Evolutionary conservation across 2,329 filamentous ascomycete genomes (phyloP).

Genomic region (Scorias spongiosa): DNA sequence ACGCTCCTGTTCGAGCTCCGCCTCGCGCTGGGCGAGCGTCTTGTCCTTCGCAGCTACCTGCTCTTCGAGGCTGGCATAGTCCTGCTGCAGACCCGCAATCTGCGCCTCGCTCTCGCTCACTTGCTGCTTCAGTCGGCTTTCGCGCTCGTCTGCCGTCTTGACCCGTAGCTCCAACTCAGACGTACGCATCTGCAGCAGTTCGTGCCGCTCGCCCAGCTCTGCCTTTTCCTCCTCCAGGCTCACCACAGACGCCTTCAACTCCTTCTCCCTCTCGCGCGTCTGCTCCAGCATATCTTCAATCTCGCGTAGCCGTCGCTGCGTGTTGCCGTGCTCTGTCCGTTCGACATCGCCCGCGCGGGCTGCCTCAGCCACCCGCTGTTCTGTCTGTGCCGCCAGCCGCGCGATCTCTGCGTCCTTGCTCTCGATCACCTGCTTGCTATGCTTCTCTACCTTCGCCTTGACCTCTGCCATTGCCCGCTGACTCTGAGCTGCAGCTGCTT

Average conservation of each 20-base stretch:
- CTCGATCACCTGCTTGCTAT: neutral
- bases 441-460: conserved; percentile 12
- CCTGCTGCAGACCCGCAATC: conserved; percentile 12
- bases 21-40: neutral
- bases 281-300: conserved; percentile 2
- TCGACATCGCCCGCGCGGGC: conserved; percentile 7
- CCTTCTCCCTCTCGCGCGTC: conserved; percentile 8
- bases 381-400: too few species aligned
- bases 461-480: conserved; percentile 13
- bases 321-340: conserved; percentile 1
- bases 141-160: conserved; percentile 2
- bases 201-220: conserved; percentile 5
- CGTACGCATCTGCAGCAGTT: conserved; percentile 4
- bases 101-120: conserved; percentile 19
- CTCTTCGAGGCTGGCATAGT: conserved; percentile 13
- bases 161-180: conserved; percentile 7
- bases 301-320: neutral
- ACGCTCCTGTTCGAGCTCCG: conserved; percentile 1
- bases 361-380: conserved; percentile 1
- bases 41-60: neutral
- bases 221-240: conserved; percentile 9
- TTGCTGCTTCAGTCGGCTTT: conserved; percentile 25
- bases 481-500: conserved; percentile 20
- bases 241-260: conserved; percentile 8
- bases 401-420: neutral